A percentile compares a stretch with the other conserved stretches of the same genome.
phyloP scores from a whole-genome alignment of 2,329 filamentous ascomycete genomes.

The Acrocalymma vagum region DNA sequence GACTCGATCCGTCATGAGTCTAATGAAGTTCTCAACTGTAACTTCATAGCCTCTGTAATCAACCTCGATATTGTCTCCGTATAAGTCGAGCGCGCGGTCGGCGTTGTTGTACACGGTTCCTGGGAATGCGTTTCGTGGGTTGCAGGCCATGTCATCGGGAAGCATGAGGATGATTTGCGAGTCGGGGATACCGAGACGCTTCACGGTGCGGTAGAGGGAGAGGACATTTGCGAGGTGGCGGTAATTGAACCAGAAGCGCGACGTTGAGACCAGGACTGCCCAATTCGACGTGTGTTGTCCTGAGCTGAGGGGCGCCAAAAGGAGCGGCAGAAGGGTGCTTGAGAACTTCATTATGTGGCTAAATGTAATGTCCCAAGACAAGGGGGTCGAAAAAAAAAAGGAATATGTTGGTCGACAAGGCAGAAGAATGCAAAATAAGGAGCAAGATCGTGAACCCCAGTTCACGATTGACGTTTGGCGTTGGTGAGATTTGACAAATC shows the following conservation, averaged over 20 bases:
- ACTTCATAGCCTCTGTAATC: slow-evolving; percentile 99
- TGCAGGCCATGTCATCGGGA: slow-evolving; percentile 99
- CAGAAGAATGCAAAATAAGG: neutral
- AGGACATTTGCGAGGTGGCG: slow-evolving; percentile 97
- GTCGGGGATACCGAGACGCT: slow-evolving; percentile 95
- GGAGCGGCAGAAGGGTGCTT: slow-evolving; percentile 32
- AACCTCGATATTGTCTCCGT: slow-evolving; percentile 98
- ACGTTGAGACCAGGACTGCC: slow-evolving; percentile 98
- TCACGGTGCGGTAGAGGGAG: slow-evolving; percentile 96
- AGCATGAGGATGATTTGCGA: slow-evolving; percentile 99
- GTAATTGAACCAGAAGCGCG: slow-evolving; percentile 99
- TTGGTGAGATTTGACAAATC: slow-evolving; percentile 38
- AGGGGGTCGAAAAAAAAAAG: neutral
- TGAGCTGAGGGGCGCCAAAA: slow-evolving; percentile 52
- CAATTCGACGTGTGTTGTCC: slow-evolving; percentile 96
- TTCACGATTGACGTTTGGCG: slow-evolving; percentile 30
- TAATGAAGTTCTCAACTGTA: slow-evolving; percentile 98
- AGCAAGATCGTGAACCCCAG: neutral
- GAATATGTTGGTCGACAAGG: neutral
- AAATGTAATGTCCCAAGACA: neutral
- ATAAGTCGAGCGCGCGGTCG: slow-evolving; percentile 92
- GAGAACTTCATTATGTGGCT: slow-evolving; percentile 32
- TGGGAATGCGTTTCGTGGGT: slow-evolving; percentile 96
- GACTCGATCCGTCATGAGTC: slow-evolving; percentile 91
- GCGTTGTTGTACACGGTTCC: slow-evolving; percentile 99